A percentile compares a stretch with the other conserved stretches of the same genome.
Evolutionary conservation across 2,329 filamentous ascomycete genomes (phyloP).

Genomic region (Dactylellina leptospora): DNA sequence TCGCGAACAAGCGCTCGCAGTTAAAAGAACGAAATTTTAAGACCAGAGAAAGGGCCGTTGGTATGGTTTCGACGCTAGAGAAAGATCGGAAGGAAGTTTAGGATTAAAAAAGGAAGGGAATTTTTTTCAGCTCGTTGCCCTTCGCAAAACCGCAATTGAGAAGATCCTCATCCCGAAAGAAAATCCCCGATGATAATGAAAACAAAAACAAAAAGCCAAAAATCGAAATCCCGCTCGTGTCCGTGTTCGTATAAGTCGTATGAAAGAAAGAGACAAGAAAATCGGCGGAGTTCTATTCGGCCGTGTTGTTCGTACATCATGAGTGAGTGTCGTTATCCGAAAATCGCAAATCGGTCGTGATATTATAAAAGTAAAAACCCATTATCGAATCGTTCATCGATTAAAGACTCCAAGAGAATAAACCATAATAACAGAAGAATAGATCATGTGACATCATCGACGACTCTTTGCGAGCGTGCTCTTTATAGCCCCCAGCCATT

Average conservation of each 20-base stretch:
- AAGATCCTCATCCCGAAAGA: constrained; percentile 8
- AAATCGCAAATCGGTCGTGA: constrained; percentile 20
- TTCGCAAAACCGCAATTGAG: not conserved
- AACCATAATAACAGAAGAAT: not conserved
- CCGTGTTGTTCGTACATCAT: constrained; percentile 32
- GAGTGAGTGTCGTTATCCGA: constrained; percentile 51
- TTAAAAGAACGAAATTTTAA: not conserved
- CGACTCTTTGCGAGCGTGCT: constrained; percentile 73
- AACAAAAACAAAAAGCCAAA: constrained; percentile 7
- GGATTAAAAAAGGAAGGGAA: not conserved
- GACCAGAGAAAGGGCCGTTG: not conserved
- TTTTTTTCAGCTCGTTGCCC: no score
- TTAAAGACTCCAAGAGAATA: constrained; percentile 1
- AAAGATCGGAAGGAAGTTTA: constrained; percentile 21
- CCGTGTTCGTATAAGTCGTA: constrained; percentile 43
- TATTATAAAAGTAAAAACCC: constrained; percentile 36
- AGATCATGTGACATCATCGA: constrained; percentile 10
- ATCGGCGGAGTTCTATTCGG: constrained; percentile 4
- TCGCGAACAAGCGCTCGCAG: constrained; percentile 8
- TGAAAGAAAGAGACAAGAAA: constrained; percentile 17
- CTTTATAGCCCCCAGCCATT: constrained; percentile 90
- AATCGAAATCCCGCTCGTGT: constrained; percentile 44
- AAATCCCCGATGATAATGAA: not conserved
- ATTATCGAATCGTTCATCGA: constrained; percentile 6
- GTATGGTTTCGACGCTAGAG: constrained; percentile 19